Conservation (phyloP, 768 basidiomycete genomes). For the Ephemerocybe angulata region DNA sequence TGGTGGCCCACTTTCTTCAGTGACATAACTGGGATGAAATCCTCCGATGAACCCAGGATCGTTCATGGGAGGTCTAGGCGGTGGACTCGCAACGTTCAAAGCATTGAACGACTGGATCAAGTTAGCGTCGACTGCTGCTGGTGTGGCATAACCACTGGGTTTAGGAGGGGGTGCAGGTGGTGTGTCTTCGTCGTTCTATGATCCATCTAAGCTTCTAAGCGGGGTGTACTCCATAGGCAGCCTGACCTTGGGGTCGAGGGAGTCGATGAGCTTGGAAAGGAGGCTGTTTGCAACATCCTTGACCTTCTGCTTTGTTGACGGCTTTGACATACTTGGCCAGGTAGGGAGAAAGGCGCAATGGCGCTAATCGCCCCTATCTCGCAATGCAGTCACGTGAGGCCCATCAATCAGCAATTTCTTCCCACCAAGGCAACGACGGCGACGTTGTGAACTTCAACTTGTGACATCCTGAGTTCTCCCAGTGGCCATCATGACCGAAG, state of each 20-base stretch:
- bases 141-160: not conserved
- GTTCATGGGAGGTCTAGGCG: conserved; percentile 1
- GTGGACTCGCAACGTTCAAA: conserved; percentile 19
- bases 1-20: conserved; percentile 4
- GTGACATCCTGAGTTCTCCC: too few relatives aligned
- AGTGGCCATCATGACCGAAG: conserved; percentile 1
- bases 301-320: conserved; percentile 4
- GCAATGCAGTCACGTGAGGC: too few relatives aligned
- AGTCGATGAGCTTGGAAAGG: conserved; percentile 19
- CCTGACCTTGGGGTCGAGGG: too few relatives aligned
- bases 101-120: conserved; percentile 24
- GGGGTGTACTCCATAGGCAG: too few relatives aligned
- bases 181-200: conserved; percentile 12
- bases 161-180: conserved; percentile 10
- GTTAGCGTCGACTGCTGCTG: conserved; percentile 6
- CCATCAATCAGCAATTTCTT: too few relatives aligned
- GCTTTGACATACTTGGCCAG: conserved; percentile 4
- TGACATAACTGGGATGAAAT: conserved; percentile 33
- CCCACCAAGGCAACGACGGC: too few relatives aligned
- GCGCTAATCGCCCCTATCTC: too few relatives aligned
- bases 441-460: too few relatives aligned
- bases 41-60: conserved; percentile 45
- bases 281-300: conserved; percentile 15
- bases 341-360: too few relatives aligned
- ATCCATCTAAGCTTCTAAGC: not conserved